Evolutionary conservation across 1,284 basidiomycete genomes (phyloP).

Genomic region (Malassezia vespertilionis): DNA sequence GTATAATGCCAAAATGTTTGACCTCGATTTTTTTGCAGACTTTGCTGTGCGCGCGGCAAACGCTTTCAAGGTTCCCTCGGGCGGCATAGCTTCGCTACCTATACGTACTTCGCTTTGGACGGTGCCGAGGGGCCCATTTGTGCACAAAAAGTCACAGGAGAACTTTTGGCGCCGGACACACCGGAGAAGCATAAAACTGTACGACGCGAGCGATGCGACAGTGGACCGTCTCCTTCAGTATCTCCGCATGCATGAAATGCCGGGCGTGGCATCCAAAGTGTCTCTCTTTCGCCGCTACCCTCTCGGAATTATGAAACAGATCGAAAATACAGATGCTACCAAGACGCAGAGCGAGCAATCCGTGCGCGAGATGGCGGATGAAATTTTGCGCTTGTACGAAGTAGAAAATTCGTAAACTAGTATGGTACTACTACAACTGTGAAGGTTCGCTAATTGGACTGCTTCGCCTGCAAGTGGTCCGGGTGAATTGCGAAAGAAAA

Average conservation of each 20-base stretch:
- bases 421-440: no score
- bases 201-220: constrained; percentile 69
- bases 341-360: constrained; percentile 5
- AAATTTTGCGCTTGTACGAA: constrained; percentile 9
- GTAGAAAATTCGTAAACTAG: no score
- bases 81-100: constrained; percentile 61
- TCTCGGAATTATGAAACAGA: constrained; percentile 11
- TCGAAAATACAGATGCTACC: background rate
- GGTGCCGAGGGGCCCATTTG: constrained; percentile 73
- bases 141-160: constrained; percentile 88
- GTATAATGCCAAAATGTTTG: constrained; percentile 51
- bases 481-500: no score
- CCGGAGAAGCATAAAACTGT: constrained; percentile 76
- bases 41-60: constrained; percentile 75
- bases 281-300: constrained; percentile 55
- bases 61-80: constrained; percentile 70
- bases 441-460: no score
- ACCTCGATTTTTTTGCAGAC: constrained; percentile 69
- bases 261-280: constrained; percentile 75
- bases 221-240: constrained; percentile 74
- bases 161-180: constrained; percentile 82
- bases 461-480: no score
- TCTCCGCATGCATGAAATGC: constrained; percentile 63
- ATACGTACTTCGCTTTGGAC: constrained; percentile 73
- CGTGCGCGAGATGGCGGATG: constrained; percentile 14